Evolutionary conservation across 805 yeast species (phyloP).

Genomic region (Isabelozyma pseudorhagii): DNA sequence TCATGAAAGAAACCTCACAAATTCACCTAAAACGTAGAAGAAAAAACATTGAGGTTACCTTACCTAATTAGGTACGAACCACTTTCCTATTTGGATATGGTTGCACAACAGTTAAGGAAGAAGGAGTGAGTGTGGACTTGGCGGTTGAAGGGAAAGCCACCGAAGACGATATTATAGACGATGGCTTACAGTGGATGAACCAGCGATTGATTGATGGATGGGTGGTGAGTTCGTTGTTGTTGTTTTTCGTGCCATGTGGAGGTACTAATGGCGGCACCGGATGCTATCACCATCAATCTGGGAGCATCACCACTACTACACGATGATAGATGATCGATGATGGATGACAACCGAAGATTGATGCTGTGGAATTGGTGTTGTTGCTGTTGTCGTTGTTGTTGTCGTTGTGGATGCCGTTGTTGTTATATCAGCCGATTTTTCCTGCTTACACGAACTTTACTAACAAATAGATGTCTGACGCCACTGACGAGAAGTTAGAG

Average conservation of each 20-base stretch:
- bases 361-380: background rate
- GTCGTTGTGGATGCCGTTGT: background rate
- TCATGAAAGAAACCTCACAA: background rate
- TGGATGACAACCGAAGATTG: no score
- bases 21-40: background rate
- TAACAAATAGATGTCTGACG: slow-evolving; percentile 35
- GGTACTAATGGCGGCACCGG: no score
- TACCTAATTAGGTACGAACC: slow-evolving; percentile 21
- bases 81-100: slow-evolving; percentile 24
- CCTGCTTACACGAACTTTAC: slow-evolving; percentile 4
- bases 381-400: background rate
- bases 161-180: background rate
- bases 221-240: background rate
- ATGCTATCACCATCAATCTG: no score
- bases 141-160: background rate
- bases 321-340: no score
- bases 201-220: slow-evolving; percentile 1
- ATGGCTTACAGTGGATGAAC: background rate
- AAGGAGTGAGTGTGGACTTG: slow-evolving; percentile 1
- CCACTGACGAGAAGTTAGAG: slow-evolving; percentile 39
- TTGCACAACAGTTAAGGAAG: slow-evolving; percentile 13
- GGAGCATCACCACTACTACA: no score
- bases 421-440: background rate
- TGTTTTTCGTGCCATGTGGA: background rate
- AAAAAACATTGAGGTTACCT: slow-evolving; percentile 6